phyloP scores from a whole-genome alignment of 2,329 filamentous ascomycete species.

The Fusarium foetens region DNA sequence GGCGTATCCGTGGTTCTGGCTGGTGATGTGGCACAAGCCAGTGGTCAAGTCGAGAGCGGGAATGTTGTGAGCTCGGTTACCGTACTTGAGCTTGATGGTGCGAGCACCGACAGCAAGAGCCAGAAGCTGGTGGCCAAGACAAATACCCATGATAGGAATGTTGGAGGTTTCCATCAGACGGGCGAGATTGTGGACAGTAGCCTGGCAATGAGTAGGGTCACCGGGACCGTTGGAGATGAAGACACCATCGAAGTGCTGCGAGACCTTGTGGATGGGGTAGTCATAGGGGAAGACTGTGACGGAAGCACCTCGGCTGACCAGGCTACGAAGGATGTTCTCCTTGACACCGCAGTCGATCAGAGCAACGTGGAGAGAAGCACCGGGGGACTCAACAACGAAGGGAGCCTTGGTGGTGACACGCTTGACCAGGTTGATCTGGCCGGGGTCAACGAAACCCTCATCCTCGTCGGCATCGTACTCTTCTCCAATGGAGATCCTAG shows the following conservation, averaged over 20 bases:
- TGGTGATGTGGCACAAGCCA: constrained; percentile 97
- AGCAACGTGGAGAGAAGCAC: constrained; percentile 88
- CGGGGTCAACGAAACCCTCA: constrained; percentile 93
- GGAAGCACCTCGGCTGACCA: constrained; percentile 90
- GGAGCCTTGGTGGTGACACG: constrained; percentile 98
- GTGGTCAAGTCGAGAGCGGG: constrained; percentile 94
- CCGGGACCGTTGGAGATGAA: constrained; percentile 99
- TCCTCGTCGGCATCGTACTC: constrained; percentile 99
- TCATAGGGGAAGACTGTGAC: constrained; percentile 96
- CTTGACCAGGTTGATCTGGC: constrained; percentile 95
- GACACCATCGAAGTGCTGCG: constrained; percentile 96
- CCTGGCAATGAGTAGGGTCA: constrained; percentile 95
- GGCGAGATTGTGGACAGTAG: constrained; percentile 91
- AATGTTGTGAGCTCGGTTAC: constrained; percentile 99
- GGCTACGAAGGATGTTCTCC: constrained; percentile 97
- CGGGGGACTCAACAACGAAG: constrained; percentile 89
- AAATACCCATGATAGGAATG: constrained; percentile 97
- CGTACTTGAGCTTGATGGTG: constrained; percentile 98
- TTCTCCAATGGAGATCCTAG: constrained; percentile 92
- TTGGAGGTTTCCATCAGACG: constrained; percentile 92
- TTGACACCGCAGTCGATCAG: constrained; percentile 99
- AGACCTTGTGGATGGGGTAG: constrained; percentile 98
- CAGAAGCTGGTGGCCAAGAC: constrained; percentile 94
- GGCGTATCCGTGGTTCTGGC: constrained; percentile 98
- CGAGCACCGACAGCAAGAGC: constrained; percentile 87